A percentile compares a stretch with the other conserved stretches of the same genome.
These are phyloP conservation scores for Mortierella sp. DNA, from an alignment of 371 early-diverging fungal genomes.

Conservation along the genomic window DNA sequence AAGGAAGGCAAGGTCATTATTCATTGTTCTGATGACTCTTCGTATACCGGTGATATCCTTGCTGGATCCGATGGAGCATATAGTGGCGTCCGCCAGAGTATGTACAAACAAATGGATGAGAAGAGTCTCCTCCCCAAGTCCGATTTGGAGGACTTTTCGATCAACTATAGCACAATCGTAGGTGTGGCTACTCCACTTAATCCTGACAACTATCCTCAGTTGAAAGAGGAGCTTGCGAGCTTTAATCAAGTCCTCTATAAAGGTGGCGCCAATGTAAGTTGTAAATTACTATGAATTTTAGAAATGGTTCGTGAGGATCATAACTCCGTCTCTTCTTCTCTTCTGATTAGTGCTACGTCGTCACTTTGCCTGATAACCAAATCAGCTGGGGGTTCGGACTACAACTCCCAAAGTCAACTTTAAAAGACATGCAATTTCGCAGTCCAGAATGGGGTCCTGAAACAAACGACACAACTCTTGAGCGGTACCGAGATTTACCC, in stretches of 20 bases:
- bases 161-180: slow-evolving; percentile 3
- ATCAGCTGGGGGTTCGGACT: slow-evolving; percentile 13
- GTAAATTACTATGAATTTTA: no score
- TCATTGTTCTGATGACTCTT: slow-evolving; percentile 10
- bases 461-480: slow-evolving; percentile 4
- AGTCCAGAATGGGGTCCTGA: slow-evolving; percentile 24
- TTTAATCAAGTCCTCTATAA: neutral
- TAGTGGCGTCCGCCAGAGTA: slow-evolving; percentile 13
- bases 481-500: neutral
- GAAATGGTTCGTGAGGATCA: neutral
- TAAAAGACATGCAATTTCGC: neutral
- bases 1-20: slow-evolving; percentile 12
- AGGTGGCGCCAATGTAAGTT: neutral
- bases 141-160: neutral
- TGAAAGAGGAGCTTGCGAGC: neutral
- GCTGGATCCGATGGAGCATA: slow-evolving; percentile 33
- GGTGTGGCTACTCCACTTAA: slow-evolving; percentile 11
- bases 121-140: slow-evolving; percentile 5
- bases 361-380: slow-evolving; percentile 11
- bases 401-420: neutral
- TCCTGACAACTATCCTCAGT: slow-evolving; percentile 12
- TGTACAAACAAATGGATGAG: slow-evolving; percentile 15
- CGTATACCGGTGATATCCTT: slow-evolving; percentile 20
- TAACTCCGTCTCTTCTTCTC: neutral
- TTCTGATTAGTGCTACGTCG: slow-evolving; percentile 14